Percentiles rank a stretch among this genome's conserved stretches.
Conservation (phyloP, 495 filamentous ascomycete genomes). For the Penicillium lividum region DNA sequence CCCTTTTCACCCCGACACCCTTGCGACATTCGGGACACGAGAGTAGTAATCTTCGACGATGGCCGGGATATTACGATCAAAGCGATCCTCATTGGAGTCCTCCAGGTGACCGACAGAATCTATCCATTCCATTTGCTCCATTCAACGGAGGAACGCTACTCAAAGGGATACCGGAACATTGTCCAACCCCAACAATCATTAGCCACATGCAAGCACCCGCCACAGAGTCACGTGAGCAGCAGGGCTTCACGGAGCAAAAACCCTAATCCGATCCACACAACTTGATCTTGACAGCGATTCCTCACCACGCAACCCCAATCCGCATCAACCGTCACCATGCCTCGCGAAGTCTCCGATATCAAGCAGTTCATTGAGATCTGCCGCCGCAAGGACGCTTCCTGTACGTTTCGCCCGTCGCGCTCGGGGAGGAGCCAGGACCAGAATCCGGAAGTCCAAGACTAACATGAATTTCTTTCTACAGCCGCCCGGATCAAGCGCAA, state of each 20-base stretch:
- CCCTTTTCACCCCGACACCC: constrained; percentile 3
- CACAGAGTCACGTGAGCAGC: constrained; percentile 17
- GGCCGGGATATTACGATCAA: constrained; percentile 1
- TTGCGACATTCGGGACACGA: constrained; percentile 11
- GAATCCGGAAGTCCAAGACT: constrained; percentile 14
- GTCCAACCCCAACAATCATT: constrained; percentile 3
- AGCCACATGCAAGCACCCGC: constrained; percentile 7
- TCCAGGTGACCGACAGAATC: not conserved
- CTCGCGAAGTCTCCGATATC: constrained; percentile 97
- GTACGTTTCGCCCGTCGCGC: constrained; percentile 55
- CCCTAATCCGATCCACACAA: constrained; percentile 42
- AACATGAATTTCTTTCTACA: constrained; percentile 37
- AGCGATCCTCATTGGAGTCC: constrained; percentile 4
- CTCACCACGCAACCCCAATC: constrained; percentile 22
- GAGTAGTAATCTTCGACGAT: constrained; percentile 3
- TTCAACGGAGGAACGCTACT: not conserved
- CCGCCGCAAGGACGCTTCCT: constrained; percentile 96
- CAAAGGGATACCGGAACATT: not conserved
- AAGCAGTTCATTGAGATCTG: constrained; percentile 99
- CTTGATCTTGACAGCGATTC: constrained; percentile 18
- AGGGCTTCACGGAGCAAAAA: constrained; percentile 26
- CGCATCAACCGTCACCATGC: constrained; percentile 66
- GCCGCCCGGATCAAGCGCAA: constrained; percentile 98
- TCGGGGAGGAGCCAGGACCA: not conserved
- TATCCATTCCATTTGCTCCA: not conserved